Evolutionary conservation across 345 rosid species (phyloP).

Genomic region (Physaria fendleri): DNA sequence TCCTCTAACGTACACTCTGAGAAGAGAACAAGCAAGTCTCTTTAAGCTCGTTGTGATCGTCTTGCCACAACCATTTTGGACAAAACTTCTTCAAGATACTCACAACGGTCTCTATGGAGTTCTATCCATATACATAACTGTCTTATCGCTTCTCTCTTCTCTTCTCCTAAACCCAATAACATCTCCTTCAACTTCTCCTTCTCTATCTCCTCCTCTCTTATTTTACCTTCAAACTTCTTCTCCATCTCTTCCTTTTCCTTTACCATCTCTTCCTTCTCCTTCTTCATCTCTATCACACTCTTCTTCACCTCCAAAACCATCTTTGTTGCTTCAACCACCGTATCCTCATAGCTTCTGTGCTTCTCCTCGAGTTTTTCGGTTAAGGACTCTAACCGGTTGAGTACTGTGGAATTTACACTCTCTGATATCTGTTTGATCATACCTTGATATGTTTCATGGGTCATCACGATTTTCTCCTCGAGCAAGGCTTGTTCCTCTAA

Average conservation of each 20-base stretch:
- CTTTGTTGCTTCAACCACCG: constrained; percentile 33
- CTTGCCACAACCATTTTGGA: constrained; percentile 17
- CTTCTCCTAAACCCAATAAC: constrained; percentile 51
- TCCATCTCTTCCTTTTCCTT: constrained; percentile 29
- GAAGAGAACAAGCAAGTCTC: neutral
- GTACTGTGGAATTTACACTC: constrained; percentile 28
- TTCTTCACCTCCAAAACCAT: constrained; percentile 42
- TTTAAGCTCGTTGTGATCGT: constrained; percentile 11
- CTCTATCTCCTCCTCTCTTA: constrained; percentile 44
- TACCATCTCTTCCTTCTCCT: constrained; percentile 30
- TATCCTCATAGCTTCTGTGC: constrained; percentile 29
- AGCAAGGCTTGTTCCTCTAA: constrained; percentile 54
- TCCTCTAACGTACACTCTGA: constrained; percentile 8
- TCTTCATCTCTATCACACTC: constrained; percentile 37
- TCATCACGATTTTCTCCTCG: constrained; percentile 45
- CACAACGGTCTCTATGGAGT: constrained; percentile 55
- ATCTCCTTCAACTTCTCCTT: constrained; percentile 41
- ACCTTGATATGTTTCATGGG: constrained; percentile 35
- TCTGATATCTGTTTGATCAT: constrained; percentile 43
- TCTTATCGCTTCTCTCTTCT: constrained; percentile 80
- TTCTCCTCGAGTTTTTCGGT: constrained; percentile 40
- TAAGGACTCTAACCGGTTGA: constrained; percentile 36
- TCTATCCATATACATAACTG: constrained; percentile 83
- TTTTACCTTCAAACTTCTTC: constrained; percentile 40
- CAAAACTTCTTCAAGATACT: constrained; percentile 33